Conservation (phyloP, 441 rosid genomes). For the Populus hybrid region DNA sequence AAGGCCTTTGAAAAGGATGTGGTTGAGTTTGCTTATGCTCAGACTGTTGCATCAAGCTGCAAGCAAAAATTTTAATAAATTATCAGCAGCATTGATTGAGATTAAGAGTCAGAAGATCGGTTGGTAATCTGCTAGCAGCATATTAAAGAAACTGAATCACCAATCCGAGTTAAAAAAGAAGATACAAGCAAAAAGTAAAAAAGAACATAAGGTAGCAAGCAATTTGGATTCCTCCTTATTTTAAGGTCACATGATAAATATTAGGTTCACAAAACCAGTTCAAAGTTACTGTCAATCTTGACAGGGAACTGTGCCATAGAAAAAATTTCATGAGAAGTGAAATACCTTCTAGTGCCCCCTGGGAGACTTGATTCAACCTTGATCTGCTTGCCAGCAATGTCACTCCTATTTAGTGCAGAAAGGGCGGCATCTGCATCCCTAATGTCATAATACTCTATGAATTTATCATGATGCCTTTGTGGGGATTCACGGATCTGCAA, state of each 20-base stretch:
- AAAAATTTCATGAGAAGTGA: not conserved
- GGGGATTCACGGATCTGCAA: no score
- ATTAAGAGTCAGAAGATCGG: not conserved
- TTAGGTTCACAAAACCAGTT: not conserved
- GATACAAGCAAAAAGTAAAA: constrained; percentile 10
- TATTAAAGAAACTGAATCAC: constrained; percentile 7
- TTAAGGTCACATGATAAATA: constrained; percentile 1
- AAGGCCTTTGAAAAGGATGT: constrained; percentile 42
- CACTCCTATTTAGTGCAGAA: no score
- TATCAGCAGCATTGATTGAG: not conserved
- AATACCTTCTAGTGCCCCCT: constrained; percentile 39
- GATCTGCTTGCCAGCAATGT: no score
- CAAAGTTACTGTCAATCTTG: constrained; percentile 3
- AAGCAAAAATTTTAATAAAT: not conserved
- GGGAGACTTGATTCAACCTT: no score
- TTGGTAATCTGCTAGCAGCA: constrained; percentile 8
- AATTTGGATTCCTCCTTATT: not conserved
- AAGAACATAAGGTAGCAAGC: constrained; percentile 14
- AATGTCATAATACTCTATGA: no score
- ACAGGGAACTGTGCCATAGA: not conserved
- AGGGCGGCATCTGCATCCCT: no score
- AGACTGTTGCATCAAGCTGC: constrained; percentile 49
- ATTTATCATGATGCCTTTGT: no score
- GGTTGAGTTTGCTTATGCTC: constrained; percentile 59
- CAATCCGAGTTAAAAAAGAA: not conserved